Evolutionary conservation across 2,329 filamentous ascomycete genomes (phyloP).

Genomic region (Shiraia sp.): DNA sequence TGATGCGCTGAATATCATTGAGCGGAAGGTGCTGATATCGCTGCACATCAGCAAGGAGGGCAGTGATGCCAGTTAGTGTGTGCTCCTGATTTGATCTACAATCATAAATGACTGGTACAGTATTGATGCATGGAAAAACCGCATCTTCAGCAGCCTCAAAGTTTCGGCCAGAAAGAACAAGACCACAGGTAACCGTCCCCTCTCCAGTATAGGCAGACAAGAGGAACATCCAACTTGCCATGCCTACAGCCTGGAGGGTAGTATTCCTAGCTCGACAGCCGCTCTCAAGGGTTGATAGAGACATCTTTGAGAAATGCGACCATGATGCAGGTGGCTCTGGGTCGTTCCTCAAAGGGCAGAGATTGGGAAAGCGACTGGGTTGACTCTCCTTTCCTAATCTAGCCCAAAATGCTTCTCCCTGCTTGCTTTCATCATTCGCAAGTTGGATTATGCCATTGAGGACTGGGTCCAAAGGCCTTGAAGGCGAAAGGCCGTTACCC

Average conservation of each 20-base stretch:
- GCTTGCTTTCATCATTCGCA: conserved; percentile 33
- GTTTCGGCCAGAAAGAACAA: conserved; percentile 76
- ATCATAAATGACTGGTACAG: conserved; percentile 71
- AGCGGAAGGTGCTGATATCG: conserved; percentile 74
- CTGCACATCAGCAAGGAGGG: conserved; percentile 65
- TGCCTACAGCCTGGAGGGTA: conserved; percentile 75
- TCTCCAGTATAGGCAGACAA: conserved; percentile 80
- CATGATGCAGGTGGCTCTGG: conserved; percentile 42
- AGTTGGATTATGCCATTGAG: conserved; percentile 51
- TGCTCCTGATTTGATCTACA: conserved; percentile 59
- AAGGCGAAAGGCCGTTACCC: conserved; percentile 21
- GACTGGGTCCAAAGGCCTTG: conserved; percentile 47
- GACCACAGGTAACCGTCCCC: conserved; percentile 72
- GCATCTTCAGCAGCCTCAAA: conserved; percentile 61
- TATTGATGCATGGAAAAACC: conserved; percentile 80
- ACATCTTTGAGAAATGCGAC: conserved; percentile 44
- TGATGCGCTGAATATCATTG: conserved; percentile 71
- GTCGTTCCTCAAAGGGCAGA: conserved; percentile 64
- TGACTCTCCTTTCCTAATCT: conserved; percentile 56
- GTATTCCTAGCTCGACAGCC: conserved; percentile 62
- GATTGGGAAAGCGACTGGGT: conserved; percentile 73
- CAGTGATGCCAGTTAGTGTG: conserved; percentile 66
- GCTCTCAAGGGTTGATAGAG: conserved; percentile 56
- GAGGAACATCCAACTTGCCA: conserved; percentile 77
- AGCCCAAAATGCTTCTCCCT: conserved; percentile 65